Base-by-base conservation (phyloP, 306 rosid species). In the Inga oerstediana region DNA sequence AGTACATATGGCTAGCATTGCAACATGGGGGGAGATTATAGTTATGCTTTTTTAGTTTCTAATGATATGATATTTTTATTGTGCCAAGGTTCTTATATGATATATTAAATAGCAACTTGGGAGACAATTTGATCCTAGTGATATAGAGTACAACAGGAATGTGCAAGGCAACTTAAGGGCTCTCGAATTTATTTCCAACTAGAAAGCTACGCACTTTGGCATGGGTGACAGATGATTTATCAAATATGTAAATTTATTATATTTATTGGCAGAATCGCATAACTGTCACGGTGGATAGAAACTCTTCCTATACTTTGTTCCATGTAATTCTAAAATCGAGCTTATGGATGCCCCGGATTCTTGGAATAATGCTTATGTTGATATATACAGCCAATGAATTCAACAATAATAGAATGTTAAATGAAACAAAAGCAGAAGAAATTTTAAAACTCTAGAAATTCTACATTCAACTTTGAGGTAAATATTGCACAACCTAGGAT, bases 81-180 rank as follows among this genome's bases (percentile, higher is more conserved):
- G 68, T 62, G 4, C 37, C 68, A 62, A 62, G 5, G 17, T 19
- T 62, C 17, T 62, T 10, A 4, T 27, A 8, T 46, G 59, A 73
- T 73, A 46, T 49, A 39, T 39, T 43, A 73, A 73, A 45, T 73
- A 52, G 8, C 77, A 73, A 73, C 43, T 73, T 73, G 77, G 11
- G 39, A 72, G 39, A 72, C 76, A 72, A 72, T 13, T 16, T 72
- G 58, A 11, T 43, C 34, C 75, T 1, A 20, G 64, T 58, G n/a
- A 59, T 9, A 27, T 30, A 30, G 16, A 44, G 7, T 6, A 65
- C 8, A 10, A 65, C 17, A 41, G 44, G 69, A 46, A 24, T 27
- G 32, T 62, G 27, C 37, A 68, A 35, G 73, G 73, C 27, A 68
- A 19, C 74, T 37, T 37, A 4, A 8, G 30, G 22, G 49, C 15